A percentile compares a stretch with the other conserved stretches of the same genome.
Conservation (phyloP, 2,329 filamentous ascomycete species). For the Knoxdaviesia capensis region DNA sequence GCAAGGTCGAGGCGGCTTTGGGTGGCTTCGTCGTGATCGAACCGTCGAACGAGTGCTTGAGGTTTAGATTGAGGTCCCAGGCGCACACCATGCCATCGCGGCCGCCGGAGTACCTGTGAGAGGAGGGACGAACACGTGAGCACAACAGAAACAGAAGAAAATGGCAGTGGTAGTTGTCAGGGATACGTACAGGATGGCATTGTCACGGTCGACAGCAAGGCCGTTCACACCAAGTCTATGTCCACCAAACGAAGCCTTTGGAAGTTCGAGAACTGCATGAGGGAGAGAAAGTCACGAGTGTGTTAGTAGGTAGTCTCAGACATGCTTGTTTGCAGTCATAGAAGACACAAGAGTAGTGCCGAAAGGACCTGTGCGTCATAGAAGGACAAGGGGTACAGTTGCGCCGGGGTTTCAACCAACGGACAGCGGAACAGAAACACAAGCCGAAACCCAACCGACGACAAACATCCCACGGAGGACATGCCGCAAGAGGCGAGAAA, state of each 20-base stretch:
- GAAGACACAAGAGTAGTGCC: too few species aligned
- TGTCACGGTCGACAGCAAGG: slow-evolving; percentile 64
- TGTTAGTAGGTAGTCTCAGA: neutral
- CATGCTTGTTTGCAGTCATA: neutral
- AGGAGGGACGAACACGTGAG: slow-evolving; percentile 1
- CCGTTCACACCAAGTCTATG: slow-evolving; percentile 92
- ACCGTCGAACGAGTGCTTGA: slow-evolving; percentile 17
- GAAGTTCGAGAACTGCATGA: slow-evolving; percentile 33
- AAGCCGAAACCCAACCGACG: too few species aligned
- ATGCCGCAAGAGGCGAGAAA: too few species aligned
- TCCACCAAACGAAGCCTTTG: slow-evolving; percentile 44
- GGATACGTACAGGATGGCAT: slow-evolving; percentile 60
- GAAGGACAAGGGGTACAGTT: too few species aligned
- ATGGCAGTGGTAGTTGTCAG: slow-evolving; percentile 6
- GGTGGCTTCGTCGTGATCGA: slow-evolving; percentile 11
- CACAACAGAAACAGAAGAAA: slow-evolving; percentile 1
- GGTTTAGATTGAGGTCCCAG: slow-evolving; percentile 70
- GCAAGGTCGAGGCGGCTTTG: slow-evolving; percentile 33
- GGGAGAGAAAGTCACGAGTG: neutral
- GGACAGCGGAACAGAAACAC: too few species aligned
- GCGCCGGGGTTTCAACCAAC: too few species aligned
- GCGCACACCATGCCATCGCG: slow-evolving; percentile 91
- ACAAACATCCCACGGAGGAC: too few species aligned
- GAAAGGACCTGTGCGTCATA: too few species aligned
- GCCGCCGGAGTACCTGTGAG: slow-evolving; percentile 70